Evolutionary conservation across 371 early-diverging fungal species (phyloP).

Genomic region (Mucor velutinosus): DNA sequence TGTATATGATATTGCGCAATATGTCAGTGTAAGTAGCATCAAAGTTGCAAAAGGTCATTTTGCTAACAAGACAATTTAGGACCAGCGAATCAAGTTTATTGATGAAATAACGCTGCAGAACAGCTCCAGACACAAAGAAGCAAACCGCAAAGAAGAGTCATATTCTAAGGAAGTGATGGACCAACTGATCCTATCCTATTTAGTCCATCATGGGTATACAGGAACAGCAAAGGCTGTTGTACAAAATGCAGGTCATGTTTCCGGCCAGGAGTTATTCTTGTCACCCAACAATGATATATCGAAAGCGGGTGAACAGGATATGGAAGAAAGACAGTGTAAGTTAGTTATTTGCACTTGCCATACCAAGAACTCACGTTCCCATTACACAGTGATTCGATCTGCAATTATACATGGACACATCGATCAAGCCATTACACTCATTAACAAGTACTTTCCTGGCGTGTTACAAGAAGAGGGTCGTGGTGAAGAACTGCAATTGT

Average conservation of each 20-base stretch:
- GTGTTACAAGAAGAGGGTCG: slow-evolving; percentile 48
- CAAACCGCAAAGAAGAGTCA: not conserved
- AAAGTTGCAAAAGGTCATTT: not conserved
- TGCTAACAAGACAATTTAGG: not conserved
- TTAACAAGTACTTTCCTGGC: slow-evolving; percentile 64
- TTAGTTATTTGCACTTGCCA: not conserved
- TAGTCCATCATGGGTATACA: slow-evolving; percentile 80
- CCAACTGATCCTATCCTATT: slow-evolving; percentile 71
- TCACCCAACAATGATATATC: slow-evolving; percentile 12
- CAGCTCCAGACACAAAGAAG: not conserved
- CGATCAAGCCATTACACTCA: slow-evolving; percentile 67
- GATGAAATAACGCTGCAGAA: slow-evolving; percentile 1
- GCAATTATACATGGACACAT: slow-evolving; percentile 73
- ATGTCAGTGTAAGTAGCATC: slow-evolving; percentile 40
- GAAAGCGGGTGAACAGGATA: slow-evolving; percentile 26
- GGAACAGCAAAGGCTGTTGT: slow-evolving; percentile 69
- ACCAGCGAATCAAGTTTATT: slow-evolving; percentile 5
- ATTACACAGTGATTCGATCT: slow-evolving; percentile 71
- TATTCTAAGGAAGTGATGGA: slow-evolving; percentile 35
- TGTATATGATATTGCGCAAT: slow-evolving; percentile 83
- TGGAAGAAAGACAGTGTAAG: slow-evolving; percentile 37
- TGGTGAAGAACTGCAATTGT: slow-evolving; percentile 63
- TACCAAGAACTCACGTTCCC: too few species aligned
- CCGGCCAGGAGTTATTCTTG: slow-evolving; percentile 10
- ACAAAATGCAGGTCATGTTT: slow-evolving; percentile 17